A percentile compares a stretch with the other conserved stretches of the same genome.
phyloP scores from a whole-genome alignment of 2,329 filamentous ascomycete genomes.

The Cladophialophora bantiana region DNA sequence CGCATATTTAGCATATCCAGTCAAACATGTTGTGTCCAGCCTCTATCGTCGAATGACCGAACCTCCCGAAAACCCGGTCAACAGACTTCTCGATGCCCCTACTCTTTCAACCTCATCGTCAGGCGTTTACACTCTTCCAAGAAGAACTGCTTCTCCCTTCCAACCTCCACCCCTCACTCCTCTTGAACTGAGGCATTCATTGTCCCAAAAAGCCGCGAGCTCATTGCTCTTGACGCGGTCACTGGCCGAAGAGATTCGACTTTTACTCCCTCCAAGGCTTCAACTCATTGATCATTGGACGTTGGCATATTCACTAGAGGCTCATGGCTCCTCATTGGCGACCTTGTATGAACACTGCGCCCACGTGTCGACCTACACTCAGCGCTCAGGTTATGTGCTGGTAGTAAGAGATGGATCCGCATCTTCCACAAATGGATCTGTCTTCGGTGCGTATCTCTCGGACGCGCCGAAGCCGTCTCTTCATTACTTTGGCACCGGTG shows the following conservation, averaged over 20 bases:
- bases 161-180: conserved; percentile 89
- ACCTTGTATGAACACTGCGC: conserved; percentile 86
- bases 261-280: conserved; percentile 83
- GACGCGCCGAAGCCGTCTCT: conserved; percentile 81
- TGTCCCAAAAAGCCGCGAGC: conserved; percentile 64
- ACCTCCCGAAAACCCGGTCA: conserved; percentile 43
- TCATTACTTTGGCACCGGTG: conserved; percentile 93
- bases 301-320: conserved; percentile 86
- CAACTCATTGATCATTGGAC: conserved; percentile 88
- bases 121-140: conserved; percentile 65
- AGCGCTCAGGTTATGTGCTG: conserved; percentile 84
- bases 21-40: conserved; percentile 64
- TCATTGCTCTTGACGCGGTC: conserved; percentile 70
- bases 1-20: conserved; percentile 59
- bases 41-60: conserved; percentile 71
- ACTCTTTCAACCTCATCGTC: conserved; percentile 38
- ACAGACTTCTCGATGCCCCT: conserved; percentile 40
- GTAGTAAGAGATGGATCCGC: conserved; percentile 75
- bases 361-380: conserved; percentile 65
- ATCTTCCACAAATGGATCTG: conserved; percentile 46
- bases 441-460: conserved; percentile 93
- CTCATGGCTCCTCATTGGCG: conserved; percentile 84
- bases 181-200: conserved; percentile 61
- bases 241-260: conserved; percentile 89
- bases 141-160: conserved; percentile 76